Percentiles rank a stretch among this genome's conserved stretches.
phyloP scores from a whole-genome alignment of 2,329 filamentous ascomycete species.

The Sclerotinia spermophila region DNA sequence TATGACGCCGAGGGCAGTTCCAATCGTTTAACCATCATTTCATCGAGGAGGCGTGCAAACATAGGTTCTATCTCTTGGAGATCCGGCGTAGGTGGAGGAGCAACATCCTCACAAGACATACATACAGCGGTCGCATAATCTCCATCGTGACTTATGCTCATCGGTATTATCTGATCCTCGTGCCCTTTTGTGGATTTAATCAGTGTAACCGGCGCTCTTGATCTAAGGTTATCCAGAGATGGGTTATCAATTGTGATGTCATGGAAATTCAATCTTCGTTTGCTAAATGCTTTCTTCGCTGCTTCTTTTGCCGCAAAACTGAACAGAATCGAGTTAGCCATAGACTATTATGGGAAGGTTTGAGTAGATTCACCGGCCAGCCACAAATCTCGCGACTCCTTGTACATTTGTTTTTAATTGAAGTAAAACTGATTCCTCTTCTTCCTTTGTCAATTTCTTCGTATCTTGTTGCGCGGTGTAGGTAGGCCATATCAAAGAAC shows the following conservation, averaged over 20 bases:
- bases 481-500: neutral
- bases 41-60: neutral
- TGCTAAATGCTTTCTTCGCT: slow-evolving; percentile 65
- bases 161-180: slow-evolving; percentile 53
- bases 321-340: neutral
- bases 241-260: slow-evolving; percentile 46
- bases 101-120: slow-evolving; percentile 42
- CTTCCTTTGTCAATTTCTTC: slow-evolving; percentile 4
- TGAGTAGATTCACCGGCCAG: slow-evolving; percentile 27
- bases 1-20: neutral
- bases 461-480: neutral
- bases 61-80: slow-evolving; percentile 3
- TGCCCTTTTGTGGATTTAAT: slow-evolving; percentile 27
- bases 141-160: slow-evolving; percentile 86
- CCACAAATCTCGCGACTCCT: slow-evolving; percentile 26
- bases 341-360: neutral
- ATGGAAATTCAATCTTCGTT: slow-evolving; percentile 57
- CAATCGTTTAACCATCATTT: neutral
- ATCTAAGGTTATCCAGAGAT: neutral
- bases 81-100: slow-evolving; percentile 1
- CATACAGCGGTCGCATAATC: slow-evolving; percentile 74
- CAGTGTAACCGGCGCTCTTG: slow-evolving; percentile 26
- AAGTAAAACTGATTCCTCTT: slow-evolving; percentile 2
- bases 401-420: slow-evolving; percentile 8
- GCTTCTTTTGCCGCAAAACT: slow-evolving; percentile 67